Evolutionary conservation across 1,284 basidiomycete species (phyloP), one percentile per base, ranked within the genome.

Genomic region (Leccinum pseudoinsigne): DNA sequence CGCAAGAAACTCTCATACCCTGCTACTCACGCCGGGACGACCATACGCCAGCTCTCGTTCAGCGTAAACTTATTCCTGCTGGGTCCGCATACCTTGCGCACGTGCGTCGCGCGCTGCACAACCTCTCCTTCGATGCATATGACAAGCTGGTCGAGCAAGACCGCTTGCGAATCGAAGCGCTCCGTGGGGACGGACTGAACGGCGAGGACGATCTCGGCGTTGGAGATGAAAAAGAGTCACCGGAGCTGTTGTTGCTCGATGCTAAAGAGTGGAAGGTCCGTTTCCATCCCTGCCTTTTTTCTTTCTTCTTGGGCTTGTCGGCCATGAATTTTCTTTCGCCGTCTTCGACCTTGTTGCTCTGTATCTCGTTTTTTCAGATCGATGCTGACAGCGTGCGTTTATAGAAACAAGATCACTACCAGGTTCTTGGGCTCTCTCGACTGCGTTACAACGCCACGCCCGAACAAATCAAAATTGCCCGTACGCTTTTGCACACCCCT

Each of bases 391-490:
- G 0, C 11, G 42, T 18, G 54, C 28, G 11, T 69, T 40, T 18
- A 23, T 58, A 94, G 93, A 94, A 95, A 86, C 97, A 98, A 86
- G 97, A 99, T 77, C 94, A 98, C 77, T 98, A 98, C 76, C 93
- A 93, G 63, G 94, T 98, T 40, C 89, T 98, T 60, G 97, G 97
- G 72, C 86, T 99, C 5, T 97, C 95, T 28, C 88, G 92, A 72
- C 83, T 98, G 63, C 86, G 97, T 64, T 95, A 93, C 85, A 89
- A 84, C 69, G 97, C 97, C 10, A 94, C 86, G 18, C 85, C 88
- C 45, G 94, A 90, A 65, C 97, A 99, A 76, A 99, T 99, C 78
- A 97, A 96, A 79, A 88, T 97, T 74, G 95, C 97, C 67, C 95
- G 95, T 96, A 78, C 71, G 93, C 86, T 1, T 23, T 12, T 40